Evolutionary conservation across 1,284 basidiomycete species (phyloP).

Genomic region (Amylostereum areolatum): DNA sequence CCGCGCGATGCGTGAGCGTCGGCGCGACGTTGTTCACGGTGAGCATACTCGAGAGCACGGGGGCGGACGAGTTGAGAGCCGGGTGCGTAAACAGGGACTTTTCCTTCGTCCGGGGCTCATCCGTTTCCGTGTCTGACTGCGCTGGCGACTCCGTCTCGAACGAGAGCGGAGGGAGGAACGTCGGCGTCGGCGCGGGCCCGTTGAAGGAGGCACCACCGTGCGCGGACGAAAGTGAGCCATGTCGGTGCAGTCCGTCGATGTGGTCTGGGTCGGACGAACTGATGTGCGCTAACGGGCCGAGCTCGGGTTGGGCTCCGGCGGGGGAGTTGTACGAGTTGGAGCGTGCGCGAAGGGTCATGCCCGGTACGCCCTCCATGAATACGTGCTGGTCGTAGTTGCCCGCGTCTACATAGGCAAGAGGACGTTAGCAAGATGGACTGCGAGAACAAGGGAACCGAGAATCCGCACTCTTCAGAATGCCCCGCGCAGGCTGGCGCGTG

Average conservation of each 20-base stretch:
- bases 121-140: slow-evolving; percentile 20
- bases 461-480: slow-evolving; percentile 85
- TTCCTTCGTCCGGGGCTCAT: slow-evolving; percentile 20
- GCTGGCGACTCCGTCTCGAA: slow-evolving; percentile 44
- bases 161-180: slow-evolving; percentile 54
- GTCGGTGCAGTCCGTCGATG: slow-evolving; percentile 77
- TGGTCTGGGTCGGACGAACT: slow-evolving; percentile 79
- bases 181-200: slow-evolving; percentile 22
- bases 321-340: slow-evolving; percentile 78
- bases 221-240: slow-evolving; percentile 44
- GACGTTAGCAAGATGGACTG: slow-evolving; percentile 20
- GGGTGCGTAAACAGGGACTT: slow-evolving; percentile 63
- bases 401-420: slow-evolving; percentile 41
- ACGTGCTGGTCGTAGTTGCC: slow-evolving; percentile 55
- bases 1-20: slow-evolving; percentile 54
- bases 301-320: slow-evolving; percentile 42
- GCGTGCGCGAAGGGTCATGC: slow-evolving; percentile 46
- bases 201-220: slow-evolving; percentile 23
- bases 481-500: slow-evolving; percentile 63
- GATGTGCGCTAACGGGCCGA: slow-evolving; percentile 72
- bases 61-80: slow-evolving; percentile 73
- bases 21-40: slow-evolving; percentile 40
- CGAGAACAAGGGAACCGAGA: too few species aligned
- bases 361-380: slow-evolving; percentile 39
- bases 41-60: slow-evolving; percentile 78